A percentile compares a stretch with the other conserved stretches of the same genome.
Conservation (phyloP, 169 alveolate species). For the Babesia ovis region DNA sequence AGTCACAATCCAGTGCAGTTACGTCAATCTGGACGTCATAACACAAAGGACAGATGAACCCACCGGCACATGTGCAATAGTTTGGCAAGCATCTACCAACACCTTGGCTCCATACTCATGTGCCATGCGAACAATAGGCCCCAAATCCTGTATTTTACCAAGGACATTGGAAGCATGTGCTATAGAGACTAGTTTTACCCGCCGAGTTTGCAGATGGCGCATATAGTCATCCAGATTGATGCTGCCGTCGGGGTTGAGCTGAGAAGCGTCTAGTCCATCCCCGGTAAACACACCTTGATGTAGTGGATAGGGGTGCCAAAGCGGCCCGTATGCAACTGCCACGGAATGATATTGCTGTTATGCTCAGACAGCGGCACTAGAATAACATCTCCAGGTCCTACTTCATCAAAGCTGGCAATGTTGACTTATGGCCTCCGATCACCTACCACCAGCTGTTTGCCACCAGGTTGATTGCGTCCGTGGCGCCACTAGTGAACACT, state of each 20-base stretch:
- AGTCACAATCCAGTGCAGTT: conserved; percentile 57
- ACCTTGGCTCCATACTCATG: conserved; percentile 55
- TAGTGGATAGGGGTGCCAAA: conserved; percentile 55
- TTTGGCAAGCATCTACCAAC: conserved; percentile 74
- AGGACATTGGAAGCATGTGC: conserved; percentile 74
- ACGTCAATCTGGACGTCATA: conserved; percentile 41
- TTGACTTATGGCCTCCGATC: not conserved
- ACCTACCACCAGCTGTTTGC: conserved; percentile 65
- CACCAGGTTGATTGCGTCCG: conserved; percentile 71
- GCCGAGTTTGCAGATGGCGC: conserved; percentile 18
- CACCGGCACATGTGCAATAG: conserved; percentile 64
- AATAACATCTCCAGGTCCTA: conserved; percentile 65
- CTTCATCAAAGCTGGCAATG: conserved; percentile 24
- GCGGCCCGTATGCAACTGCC: conserved; percentile 61
- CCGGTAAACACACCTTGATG: conserved; percentile 27
- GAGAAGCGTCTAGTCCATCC: not conserved
- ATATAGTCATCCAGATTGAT: conserved; percentile 64
- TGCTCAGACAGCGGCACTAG: conserved; percentile 71
- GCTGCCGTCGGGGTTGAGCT: conserved; percentile 60
- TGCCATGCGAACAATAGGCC: conserved; percentile 33
- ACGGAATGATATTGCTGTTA: conserved; percentile 75
- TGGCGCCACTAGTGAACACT: conserved; percentile 74
- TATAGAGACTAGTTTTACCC: conserved; percentile 63
- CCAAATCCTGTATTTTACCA: conserved; percentile 65
- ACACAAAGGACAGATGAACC: not conserved